These are phyloP conservation scores for Phytophthora brassicae DNA, from an alignment of 352 stramenopile species.

Conservation along the genomic window DNA sequence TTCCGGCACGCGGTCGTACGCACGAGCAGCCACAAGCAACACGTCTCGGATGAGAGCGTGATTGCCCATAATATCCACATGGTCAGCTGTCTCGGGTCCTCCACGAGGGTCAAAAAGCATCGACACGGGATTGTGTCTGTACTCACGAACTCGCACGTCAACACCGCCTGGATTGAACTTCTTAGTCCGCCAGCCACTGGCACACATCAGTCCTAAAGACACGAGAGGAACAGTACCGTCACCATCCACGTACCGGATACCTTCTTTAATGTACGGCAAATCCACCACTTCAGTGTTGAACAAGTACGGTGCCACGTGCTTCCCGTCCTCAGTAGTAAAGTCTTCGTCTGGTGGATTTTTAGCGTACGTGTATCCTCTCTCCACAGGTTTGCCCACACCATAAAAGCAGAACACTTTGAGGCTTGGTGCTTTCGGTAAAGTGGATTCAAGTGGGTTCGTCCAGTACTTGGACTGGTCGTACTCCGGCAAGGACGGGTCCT, in stretches of 20 bases:
- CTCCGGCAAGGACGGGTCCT: conserved; percentile 46
- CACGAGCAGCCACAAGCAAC: conserved; percentile 55
- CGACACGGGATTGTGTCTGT: conserved; percentile 73
- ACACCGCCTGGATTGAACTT: conserved; percentile 88
- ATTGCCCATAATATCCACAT: conserved; percentile 97
- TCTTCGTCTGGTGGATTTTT: conserved; percentile 46
- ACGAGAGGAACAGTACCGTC: conserved; percentile 93
- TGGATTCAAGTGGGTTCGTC: conserved; percentile 86
- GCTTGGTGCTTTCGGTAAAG: conserved; percentile 88
- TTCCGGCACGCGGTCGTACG: conserved; percentile 73
- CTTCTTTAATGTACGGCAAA: conserved; percentile 71
- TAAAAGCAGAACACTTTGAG: conserved; percentile 96
- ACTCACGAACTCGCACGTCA: conserved; percentile 85
- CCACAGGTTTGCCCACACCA: conserved; percentile 89
- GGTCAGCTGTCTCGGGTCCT: conserved; percentile 81
- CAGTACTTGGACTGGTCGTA: conserved; percentile 75
- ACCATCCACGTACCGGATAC: conserved; percentile 88
- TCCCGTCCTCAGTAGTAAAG: conserved; percentile 32
- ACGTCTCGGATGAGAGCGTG: conserved; percentile 86
- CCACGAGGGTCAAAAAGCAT: conserved; percentile 73
- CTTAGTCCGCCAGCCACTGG: conserved; percentile 75
- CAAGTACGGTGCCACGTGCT: conserved; percentile 61
- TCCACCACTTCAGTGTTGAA: conserved; percentile 65
- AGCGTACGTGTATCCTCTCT: conserved; percentile 81
- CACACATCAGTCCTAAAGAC: conserved; percentile 95